phyloP scores from a whole-genome alignment of 257 asterid species.

The Solanum acaule region DNA sequence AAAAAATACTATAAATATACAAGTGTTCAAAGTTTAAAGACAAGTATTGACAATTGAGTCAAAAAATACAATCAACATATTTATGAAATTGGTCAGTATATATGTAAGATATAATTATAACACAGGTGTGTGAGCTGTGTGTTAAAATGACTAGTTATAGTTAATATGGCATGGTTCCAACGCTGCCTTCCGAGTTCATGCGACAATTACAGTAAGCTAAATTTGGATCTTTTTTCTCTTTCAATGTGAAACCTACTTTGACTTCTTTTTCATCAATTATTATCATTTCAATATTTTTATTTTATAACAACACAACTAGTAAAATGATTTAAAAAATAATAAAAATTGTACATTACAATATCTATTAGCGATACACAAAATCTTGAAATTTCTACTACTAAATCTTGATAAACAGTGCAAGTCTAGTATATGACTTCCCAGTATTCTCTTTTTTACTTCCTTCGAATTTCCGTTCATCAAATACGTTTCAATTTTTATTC shows the following conservation, averaged over 20 bases:
- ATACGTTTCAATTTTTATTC: background rate
- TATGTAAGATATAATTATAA: background rate
- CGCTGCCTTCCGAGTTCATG: background rate
- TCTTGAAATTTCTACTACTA: background rate
- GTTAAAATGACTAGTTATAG: slow-evolving; percentile 15
- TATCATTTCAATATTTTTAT: background rate
- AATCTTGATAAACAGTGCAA: background rate
- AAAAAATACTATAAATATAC: background rate
- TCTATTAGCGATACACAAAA: background rate
- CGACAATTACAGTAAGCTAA: slow-evolving; percentile 3
- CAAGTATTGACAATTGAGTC: background rate
- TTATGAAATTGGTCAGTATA: background rate
- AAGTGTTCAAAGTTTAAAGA: background rate
- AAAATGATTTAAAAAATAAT: background rate
- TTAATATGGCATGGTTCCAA: slow-evolving; percentile 12
- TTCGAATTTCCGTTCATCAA: background rate
- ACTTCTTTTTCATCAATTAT: background rate
- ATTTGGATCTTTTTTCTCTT: background rate
- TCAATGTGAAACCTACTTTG: background rate
- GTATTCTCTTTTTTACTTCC: background rate
- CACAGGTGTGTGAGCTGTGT: background rate
- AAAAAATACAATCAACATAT: background rate
- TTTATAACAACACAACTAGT: background rate
- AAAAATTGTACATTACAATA: background rate
- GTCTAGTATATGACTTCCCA: background rate